Evolutionary conservation across 192 early-diverging fungal genomes (phyloP).

Genomic region (Hyaloraphidium curvatum): DNA sequence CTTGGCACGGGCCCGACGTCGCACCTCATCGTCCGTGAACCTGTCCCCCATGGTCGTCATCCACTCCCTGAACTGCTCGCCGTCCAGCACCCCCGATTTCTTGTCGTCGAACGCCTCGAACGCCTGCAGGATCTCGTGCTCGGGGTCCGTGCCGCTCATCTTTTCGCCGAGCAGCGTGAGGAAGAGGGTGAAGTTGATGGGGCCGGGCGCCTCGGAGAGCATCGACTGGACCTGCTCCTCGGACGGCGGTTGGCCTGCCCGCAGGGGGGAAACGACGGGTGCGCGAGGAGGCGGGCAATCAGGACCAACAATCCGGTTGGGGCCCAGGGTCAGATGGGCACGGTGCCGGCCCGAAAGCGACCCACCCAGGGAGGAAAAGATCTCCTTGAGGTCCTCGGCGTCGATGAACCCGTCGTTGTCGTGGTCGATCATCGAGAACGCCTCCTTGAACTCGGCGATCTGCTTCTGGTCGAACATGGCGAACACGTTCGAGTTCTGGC

Average conservation of each 20-base stretch:
- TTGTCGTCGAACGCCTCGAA: slow-evolving; percentile 86
- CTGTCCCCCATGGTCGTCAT: slow-evolving; percentile 90
- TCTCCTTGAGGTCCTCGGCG: slow-evolving; percentile 80
- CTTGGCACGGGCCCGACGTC: not conserved
- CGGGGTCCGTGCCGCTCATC: slow-evolving; percentile 74
- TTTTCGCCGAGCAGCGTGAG: slow-evolving; percentile 90
- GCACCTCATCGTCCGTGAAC: slow-evolving; percentile 76
- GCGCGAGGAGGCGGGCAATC: not conserved
- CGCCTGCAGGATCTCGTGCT: slow-evolving; percentile 72
- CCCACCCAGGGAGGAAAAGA: slow-evolving; percentile 58
- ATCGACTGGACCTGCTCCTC: slow-evolving; percentile 73
- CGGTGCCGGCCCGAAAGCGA: not conserved
- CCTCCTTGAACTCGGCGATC: slow-evolving; percentile 91
- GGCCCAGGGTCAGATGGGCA: not conserved
- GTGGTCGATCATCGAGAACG: slow-evolving; percentile 89
- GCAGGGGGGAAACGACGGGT: not conserved
- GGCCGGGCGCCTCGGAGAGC: slow-evolving; percentile 66
- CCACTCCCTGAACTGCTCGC: slow-evolving; percentile 58
- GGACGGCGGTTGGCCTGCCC: slow-evolving; percentile 40
- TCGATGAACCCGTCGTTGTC: slow-evolving; percentile 82
- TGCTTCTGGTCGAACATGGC: slow-evolving; percentile 93
- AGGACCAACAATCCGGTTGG: not conserved
- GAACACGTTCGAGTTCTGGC: slow-evolving; percentile 95
- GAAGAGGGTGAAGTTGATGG: slow-evolving; percentile 97
- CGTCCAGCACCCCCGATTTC: slow-evolving; percentile 58